Evolutionary conservation across 2,329 filamentous ascomycete species (phyloP).

Genomic region (Cladophialophora yegresii): DNA sequence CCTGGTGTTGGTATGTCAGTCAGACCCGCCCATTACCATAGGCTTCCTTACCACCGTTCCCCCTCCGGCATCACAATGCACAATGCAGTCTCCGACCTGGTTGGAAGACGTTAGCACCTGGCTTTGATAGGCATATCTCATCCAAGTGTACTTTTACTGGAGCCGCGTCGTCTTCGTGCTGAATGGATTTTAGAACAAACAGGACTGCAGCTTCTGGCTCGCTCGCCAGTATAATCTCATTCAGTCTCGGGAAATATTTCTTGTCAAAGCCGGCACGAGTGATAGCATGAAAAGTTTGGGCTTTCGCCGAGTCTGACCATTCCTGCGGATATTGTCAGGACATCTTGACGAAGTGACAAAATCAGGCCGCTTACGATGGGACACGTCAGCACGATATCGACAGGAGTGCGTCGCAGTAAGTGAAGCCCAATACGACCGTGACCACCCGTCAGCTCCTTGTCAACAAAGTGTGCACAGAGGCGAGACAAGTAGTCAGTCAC

Average conservation of each 20-base stretch:
- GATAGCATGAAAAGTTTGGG: background rate
- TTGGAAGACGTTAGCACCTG: background rate
- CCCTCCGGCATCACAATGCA: slow-evolving; percentile 1
- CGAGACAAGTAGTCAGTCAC: background rate
- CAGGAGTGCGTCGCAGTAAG: background rate
- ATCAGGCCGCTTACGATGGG: background rate
- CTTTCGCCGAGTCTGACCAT: background rate
- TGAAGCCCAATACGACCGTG: background rate
- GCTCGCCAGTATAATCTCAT: background rate
- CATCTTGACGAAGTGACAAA: background rate
- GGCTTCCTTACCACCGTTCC: background rate
- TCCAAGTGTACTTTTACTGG: background rate
- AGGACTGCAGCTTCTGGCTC: background rate
- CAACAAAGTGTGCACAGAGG: background rate
- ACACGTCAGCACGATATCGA: background rate
- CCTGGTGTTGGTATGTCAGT: background rate
- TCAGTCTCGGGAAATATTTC: background rate
- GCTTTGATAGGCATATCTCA: background rate
- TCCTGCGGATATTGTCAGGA: background rate
- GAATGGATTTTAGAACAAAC: slow-evolving; percentile 1
- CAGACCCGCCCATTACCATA: background rate
- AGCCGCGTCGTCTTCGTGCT: background rate
- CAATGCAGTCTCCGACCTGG: slow-evolving; percentile 1
- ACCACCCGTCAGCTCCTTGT: background rate
- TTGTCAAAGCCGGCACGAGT: background rate